Conservation (phyloP, 2,329 filamentous ascomycete species). For the Aschersonia sp. region DNA sequence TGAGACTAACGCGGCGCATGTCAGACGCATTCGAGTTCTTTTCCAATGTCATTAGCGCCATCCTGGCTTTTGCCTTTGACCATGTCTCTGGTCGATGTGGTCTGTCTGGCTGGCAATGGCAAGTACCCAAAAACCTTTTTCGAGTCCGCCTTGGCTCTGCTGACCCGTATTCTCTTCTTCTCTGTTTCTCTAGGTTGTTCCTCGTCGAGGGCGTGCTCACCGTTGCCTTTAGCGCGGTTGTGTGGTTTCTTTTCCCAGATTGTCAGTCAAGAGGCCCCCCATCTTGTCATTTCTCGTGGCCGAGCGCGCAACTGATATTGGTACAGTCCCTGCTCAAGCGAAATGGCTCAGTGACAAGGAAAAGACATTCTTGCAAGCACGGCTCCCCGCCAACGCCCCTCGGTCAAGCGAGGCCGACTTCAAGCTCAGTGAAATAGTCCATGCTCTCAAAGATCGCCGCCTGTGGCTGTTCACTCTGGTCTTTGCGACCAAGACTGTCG, state of each 20-base stretch:
- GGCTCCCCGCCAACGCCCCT: conserved; percentile 28
- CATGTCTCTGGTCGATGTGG: conserved; percentile 19
- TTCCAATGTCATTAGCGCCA: conserved; percentile 23
- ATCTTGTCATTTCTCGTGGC: conserved; percentile 7
- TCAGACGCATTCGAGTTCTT: conserved; percentile 24
- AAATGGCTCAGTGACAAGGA: conserved; percentile 29
- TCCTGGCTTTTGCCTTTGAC: conserved; percentile 29
- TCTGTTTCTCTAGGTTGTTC: conserved; percentile 14
- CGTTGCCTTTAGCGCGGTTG: conserved; percentile 26
- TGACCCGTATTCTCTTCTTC: no score
- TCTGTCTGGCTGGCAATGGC: conserved; percentile 15
- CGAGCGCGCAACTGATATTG: conserved; percentile 13
- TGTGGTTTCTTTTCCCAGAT: conserved; percentile 39
- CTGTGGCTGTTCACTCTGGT: conserved; percentile 30
- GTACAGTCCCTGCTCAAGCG: conserved; percentile 24
- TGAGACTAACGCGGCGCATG: no score
- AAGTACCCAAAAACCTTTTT: neutral
- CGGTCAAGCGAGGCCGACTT: conserved; percentile 25
- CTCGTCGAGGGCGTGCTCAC: conserved; percentile 31
- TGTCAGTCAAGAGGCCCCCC: conserved; percentile 17
- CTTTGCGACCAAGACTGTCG: conserved; percentile 28
- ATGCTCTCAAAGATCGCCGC: conserved; percentile 22
- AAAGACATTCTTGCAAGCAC: conserved; percentile 31
- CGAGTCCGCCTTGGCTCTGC: no score
- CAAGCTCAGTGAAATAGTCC: conserved; percentile 18